These are phyloP conservation scores for Pythium insidiosum DNA, from an alignment of 352 stramenopile species.

Conservation along the genomic window DNA sequence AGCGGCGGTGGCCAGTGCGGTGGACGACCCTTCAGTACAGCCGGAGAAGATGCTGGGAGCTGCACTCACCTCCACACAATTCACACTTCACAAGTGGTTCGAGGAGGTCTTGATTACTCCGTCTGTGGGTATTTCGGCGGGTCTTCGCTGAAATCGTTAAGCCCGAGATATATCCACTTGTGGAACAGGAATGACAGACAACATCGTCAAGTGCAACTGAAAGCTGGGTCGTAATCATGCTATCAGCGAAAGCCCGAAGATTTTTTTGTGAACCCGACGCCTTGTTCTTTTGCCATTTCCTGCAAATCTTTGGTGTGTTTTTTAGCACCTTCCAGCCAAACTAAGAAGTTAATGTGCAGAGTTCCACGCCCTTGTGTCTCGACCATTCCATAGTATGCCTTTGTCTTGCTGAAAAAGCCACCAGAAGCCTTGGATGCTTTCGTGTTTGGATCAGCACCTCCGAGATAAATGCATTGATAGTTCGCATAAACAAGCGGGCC, in stretches of 20 bases:
- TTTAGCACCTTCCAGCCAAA: not conserved
- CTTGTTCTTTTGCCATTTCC: not conserved
- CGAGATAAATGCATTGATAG: conserved; percentile 7
- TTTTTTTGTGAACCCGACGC: not conserved
- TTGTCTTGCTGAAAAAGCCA: conserved; percentile 3
- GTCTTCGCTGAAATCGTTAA: not conserved
- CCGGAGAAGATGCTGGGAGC: conserved; percentile 6
- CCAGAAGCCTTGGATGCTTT: not conserved
- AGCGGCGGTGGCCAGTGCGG: conserved; percentile 10
- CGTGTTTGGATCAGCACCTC: conserved; percentile 3
- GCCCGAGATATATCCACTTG: too few relatives aligned
- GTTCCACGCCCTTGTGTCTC: conserved; percentile 7
- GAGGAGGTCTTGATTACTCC: not conserved
- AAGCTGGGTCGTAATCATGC: not conserved
- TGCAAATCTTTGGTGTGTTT: not conserved
- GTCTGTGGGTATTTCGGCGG: not conserved
- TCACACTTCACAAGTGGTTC: not conserved
- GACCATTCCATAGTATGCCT: conserved; percentile 12
- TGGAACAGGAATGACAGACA: too few relatives aligned
- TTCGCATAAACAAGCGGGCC: conserved; percentile 7
- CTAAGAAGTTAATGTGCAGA: conserved; percentile 9
- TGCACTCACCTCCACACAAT: not conserved
- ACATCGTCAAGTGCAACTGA: too few relatives aligned
- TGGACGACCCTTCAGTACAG: not conserved
- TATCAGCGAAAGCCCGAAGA: not conserved